phyloP scores from a whole-genome alignment of 2,329 filamentous ascomycete genomes.

The Monosporascus cannonballus region DNA sequence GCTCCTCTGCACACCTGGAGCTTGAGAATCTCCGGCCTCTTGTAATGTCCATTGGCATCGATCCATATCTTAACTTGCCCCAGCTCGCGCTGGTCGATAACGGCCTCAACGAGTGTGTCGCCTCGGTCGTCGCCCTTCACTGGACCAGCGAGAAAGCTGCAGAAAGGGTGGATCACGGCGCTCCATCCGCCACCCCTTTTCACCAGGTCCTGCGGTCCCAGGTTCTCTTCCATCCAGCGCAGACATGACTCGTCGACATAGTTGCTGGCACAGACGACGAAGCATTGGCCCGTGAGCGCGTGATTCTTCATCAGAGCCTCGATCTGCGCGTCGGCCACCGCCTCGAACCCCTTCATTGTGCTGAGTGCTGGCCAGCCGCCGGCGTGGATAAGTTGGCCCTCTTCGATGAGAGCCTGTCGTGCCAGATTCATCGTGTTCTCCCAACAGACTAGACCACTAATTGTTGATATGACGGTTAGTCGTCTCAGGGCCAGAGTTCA shows the following conservation, averaged over 20 bases:
- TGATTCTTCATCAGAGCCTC: slow-evolving; percentile 41
- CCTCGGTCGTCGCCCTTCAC: background rate
- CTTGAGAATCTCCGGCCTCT: background rate
- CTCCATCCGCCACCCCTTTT: slow-evolving; percentile 23
- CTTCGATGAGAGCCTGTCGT: slow-evolving; percentile 23
- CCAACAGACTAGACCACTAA: slow-evolving; percentile 25
- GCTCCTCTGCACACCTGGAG: background rate
- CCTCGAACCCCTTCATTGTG: slow-evolving; percentile 30
- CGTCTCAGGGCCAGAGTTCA: no score
- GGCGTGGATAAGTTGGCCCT: slow-evolving; percentile 22
- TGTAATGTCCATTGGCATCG: background rate
- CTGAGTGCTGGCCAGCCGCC: slow-evolving; percentile 26
- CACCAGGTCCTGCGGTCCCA: slow-evolving; percentile 23
- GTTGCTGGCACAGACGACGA: slow-evolving; percentile 34
- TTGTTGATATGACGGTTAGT: no score
- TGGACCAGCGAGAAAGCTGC: slow-evolving; percentile 21
- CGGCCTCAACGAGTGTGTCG: background rate
- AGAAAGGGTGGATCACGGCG: slow-evolving; percentile 25
- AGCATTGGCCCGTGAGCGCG: slow-evolving; percentile 37
- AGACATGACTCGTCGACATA: slow-evolving; percentile 36
- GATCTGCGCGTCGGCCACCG: slow-evolving; percentile 35
- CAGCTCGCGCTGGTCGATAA: background rate
- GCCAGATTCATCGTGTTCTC: slow-evolving; percentile 26
- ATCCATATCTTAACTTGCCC: background rate
- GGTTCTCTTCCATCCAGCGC: slow-evolving; percentile 27